These are phyloP conservation scores for Lentinula boryana DNA, from an alignment of 768 basidiomycete genomes.

Conservation along the genomic window DNA sequence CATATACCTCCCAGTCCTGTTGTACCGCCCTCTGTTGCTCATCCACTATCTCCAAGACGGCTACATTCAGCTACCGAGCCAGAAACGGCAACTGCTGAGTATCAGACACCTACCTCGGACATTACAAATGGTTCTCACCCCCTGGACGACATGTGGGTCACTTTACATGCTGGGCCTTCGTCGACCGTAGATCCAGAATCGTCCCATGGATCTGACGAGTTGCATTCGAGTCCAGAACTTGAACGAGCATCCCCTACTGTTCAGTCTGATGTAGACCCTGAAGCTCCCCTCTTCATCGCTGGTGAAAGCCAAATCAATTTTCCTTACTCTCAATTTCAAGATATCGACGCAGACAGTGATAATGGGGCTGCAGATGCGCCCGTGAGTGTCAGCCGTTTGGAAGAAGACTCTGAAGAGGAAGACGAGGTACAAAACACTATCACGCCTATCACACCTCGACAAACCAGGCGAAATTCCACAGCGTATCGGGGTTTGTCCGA, in stretches of 20 bases:
- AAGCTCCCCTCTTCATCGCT: slow-evolving; percentile 41
- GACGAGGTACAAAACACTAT: slow-evolving; percentile 27
- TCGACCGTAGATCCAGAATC: background rate
- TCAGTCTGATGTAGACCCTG: background rate
- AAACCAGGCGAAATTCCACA: background rate
- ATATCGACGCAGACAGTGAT: background rate
- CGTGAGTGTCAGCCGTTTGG: background rate
- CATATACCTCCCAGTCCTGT: background rate
- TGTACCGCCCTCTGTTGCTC: background rate
- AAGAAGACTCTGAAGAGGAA: slow-evolving; percentile 36
- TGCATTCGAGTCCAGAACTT: background rate
- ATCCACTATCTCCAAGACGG: background rate
- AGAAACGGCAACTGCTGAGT: background rate
- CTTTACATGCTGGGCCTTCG: background rate
- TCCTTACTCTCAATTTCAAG: slow-evolving; percentile 46
- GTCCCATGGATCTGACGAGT: background rate
- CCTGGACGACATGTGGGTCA: background rate
- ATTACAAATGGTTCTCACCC: background rate
- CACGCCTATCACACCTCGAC: slow-evolving; percentile 10
- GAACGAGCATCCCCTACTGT: background rate
- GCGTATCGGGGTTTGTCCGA: slow-evolving; percentile 47
- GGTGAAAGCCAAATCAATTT: slow-evolving; percentile 48
- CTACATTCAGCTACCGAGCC: background rate
- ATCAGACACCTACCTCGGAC: background rate
- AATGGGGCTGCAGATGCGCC: background rate